These are phyloP conservation scores for Skeletonema tropicum DNA, from an alignment of 108 stramenopile genomes.

Conservation along the genomic window DNA sequence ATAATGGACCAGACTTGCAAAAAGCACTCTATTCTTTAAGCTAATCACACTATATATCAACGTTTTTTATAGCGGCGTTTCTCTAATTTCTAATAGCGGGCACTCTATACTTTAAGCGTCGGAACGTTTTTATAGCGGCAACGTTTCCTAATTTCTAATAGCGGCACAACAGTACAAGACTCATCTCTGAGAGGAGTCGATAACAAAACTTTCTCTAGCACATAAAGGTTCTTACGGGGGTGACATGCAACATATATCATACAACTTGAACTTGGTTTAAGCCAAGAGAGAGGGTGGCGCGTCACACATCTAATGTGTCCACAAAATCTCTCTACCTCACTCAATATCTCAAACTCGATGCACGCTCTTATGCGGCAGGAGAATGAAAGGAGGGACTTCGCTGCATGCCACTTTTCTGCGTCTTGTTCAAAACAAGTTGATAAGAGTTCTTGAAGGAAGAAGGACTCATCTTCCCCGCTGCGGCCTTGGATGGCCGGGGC, in stretches of 20 bases:
- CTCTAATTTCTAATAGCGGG: background rate
- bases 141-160: background rate
- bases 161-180: background rate
- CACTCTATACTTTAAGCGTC: background rate
- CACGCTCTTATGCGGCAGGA: background rate
- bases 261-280: background rate
- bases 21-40: too few species aligned
- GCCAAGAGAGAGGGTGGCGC: background rate
- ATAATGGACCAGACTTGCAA: too few species aligned
- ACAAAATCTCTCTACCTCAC: background rate
- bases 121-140: background rate
- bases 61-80: too few species aligned
- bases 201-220: background rate
- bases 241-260: background rate
- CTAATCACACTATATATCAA: too few species aligned
- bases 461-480: background rate
- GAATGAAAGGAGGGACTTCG: conserved; percentile 1
- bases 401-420: background rate
- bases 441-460: background rate
- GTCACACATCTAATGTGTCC: background rate
- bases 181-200: background rate
- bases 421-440: background rate
- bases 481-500: background rate
- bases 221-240: background rate
- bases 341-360: background rate